These are phyloP conservation scores for Neonothopanus nambi DNA, from an alignment of 1,284 basidiomycete genomes.

Conservation along the genomic window DNA sequence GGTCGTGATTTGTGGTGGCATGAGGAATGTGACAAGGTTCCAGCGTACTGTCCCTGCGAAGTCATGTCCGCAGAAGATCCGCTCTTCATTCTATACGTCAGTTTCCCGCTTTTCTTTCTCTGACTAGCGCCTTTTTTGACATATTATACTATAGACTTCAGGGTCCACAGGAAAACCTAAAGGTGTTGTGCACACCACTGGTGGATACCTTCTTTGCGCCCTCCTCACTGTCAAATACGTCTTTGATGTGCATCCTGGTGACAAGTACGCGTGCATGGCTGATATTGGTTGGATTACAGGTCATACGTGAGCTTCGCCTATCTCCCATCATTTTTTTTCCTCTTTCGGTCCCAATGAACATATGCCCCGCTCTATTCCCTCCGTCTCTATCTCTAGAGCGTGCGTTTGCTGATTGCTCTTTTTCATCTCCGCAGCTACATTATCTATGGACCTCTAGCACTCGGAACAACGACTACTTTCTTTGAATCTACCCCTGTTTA, in stretches of 20 bases:
- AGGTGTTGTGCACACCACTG: slow-evolving; percentile 95
- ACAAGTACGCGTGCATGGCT: slow-evolving; percentile 97
- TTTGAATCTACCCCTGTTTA: slow-evolving; percentile 98
- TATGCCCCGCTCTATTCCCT: too few species aligned
- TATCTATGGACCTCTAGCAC: slow-evolving; percentile 91
- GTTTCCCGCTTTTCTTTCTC: slow-evolving; percentile 33
- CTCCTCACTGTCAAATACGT: slow-evolving; percentile 91
- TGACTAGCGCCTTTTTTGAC: slow-evolving; percentile 9
- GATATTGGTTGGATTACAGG: slow-evolving; percentile 99
- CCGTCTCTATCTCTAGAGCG: too few species aligned
- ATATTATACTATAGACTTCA: slow-evolving; percentile 66
- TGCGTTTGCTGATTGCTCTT: slow-evolving; percentile 2
- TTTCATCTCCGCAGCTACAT: slow-evolving; percentile 66
- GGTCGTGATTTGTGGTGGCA: slow-evolving; percentile 98
- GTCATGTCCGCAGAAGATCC: slow-evolving; percentile 91
- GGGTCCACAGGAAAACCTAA: slow-evolving; percentile 97
- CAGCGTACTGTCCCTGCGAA: slow-evolving; percentile 89
- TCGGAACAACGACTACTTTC: slow-evolving; percentile 90
- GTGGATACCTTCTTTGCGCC: slow-evolving; percentile 90
- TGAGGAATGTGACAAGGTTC: slow-evolving; percentile 83
- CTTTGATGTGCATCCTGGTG: slow-evolving; percentile 93
- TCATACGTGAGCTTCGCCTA: slow-evolving; percentile 66
- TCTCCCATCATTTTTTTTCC: slow-evolving; percentile 6
- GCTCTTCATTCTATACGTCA: slow-evolving; percentile 95
- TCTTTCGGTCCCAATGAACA: slow-evolving; percentile 6